phyloP scores from a whole-genome alignment of 2,329 filamentous ascomycete genomes.

The Diaporthe citri region DNA sequence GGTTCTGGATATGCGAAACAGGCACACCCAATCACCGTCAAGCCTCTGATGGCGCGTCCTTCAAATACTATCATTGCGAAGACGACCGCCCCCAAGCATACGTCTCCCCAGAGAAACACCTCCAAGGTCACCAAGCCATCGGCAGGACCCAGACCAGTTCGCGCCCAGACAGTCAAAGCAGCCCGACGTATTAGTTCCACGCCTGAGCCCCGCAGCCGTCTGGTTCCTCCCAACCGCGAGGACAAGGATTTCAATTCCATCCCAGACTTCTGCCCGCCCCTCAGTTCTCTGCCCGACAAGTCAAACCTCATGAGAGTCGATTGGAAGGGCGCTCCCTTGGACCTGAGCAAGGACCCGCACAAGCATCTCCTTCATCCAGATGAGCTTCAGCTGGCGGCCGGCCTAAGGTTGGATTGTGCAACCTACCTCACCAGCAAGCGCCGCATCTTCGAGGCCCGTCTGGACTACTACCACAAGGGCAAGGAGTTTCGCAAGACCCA shows the following conservation, averaged over 20 bases:
- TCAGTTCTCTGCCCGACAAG: conserved; percentile 73
- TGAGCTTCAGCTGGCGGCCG: conserved; percentile 82
- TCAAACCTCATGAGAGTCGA: conserved; percentile 83
- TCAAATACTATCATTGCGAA: conserved; percentile 42
- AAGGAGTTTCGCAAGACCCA: conserved; percentile 97
- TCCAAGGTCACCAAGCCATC: conserved; percentile 53
- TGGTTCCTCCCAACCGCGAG: conserved; percentile 77
- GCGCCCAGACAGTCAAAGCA: conserved; percentile 47
- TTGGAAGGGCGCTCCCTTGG: conserved; percentile 85
- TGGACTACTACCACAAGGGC: conserved; percentile 74
- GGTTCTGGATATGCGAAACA: conserved; percentile 45
- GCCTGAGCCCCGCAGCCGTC: conserved; percentile 64
- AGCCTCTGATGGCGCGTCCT: conserved; percentile 45
- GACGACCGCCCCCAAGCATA: conserved; percentile 19
- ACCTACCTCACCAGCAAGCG: conserved; percentile 95
- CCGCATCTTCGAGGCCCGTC: conserved; percentile 84
- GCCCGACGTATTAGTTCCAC: conserved; percentile 57
- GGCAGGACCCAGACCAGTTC: conserved; percentile 51
- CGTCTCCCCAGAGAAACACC: background rate
- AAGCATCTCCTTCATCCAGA: conserved; percentile 79
- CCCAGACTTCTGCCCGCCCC: conserved; percentile 79
- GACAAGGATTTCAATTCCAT: conserved; percentile 84
- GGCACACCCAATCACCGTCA: conserved; percentile 54
- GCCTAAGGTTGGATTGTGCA: conserved; percentile 84
- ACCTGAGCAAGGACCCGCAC: conserved; percentile 80